Conservation (phyloP, 345 rosid genomes). For the Noccaea bulbosa region DNA sequence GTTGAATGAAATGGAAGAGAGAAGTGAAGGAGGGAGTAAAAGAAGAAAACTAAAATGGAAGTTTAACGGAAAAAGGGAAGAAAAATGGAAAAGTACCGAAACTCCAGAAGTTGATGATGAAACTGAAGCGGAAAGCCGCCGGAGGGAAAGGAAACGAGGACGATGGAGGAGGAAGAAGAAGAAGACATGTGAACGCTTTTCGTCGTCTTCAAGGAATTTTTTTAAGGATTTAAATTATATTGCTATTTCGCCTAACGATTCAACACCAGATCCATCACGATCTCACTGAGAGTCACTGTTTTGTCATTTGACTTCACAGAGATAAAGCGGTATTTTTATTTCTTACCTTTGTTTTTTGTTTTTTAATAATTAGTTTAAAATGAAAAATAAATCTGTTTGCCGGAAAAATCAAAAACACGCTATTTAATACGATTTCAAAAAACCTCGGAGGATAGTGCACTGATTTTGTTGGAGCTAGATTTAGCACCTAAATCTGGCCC, state of each 20-base stretch:
- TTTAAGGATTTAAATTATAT: background rate
- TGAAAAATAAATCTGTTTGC: background rate
- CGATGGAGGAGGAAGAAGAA: conserved; percentile 31
- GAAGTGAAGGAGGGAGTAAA: background rate
- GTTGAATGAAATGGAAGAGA: conserved; percentile 18
- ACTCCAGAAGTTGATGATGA: conserved; percentile 9
- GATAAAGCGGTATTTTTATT: background rate
- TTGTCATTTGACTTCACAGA: conserved; percentile 13
- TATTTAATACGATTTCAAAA: too few relatives aligned
- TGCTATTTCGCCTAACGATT: conserved; percentile 29
- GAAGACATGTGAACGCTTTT: conserved; percentile 45
- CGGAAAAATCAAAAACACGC: too few relatives aligned
- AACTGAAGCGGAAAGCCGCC: conserved; percentile 40
- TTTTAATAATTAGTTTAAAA: background rate
- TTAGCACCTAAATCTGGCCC: too few relatives aligned
- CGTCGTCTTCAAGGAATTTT: conserved; percentile 41
- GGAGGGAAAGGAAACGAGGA: conserved; percentile 19
- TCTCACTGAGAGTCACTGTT: conserved; percentile 2
- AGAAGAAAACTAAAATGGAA: conserved; percentile 28
- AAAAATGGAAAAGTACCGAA: conserved; percentile 42
- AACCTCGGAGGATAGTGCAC: too few relatives aligned
- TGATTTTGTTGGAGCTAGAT: too few relatives aligned
- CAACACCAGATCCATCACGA: conserved; percentile 4
- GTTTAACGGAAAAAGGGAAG: conserved; percentile 54
- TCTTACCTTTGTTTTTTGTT: too few relatives aligned